Percentiles rank a stretch among this genome's conserved stretches.
These are phyloP conservation scores for Ligustrum vulgare DNA, from an alignment of 257 asterid species.

Conservation along the genomic window DNA sequence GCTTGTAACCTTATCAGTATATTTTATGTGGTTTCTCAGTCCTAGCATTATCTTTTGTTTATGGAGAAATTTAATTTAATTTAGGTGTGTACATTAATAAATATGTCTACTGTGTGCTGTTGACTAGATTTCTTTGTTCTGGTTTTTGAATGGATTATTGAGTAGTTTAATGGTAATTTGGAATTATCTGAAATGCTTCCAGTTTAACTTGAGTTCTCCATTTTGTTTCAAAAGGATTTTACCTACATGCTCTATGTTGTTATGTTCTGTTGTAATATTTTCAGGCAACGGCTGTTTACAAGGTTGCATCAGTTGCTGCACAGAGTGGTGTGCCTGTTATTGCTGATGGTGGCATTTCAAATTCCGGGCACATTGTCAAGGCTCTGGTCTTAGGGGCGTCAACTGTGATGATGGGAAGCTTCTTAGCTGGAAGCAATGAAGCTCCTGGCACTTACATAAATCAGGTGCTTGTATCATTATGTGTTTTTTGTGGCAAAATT, in stretches of 20 bases:
- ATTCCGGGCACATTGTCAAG: conserved; percentile 94
- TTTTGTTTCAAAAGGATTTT: background rate
- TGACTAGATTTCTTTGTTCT: background rate
- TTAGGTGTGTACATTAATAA: background rate
- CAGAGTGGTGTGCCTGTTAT: conserved; percentile 72
- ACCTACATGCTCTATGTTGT: background rate
- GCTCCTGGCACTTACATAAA: conserved; percentile 75
- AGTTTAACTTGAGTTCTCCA: background rate
- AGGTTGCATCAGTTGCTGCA: conserved; percentile 81
- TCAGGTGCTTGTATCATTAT: conserved; percentile 44
- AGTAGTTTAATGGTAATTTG: background rate
- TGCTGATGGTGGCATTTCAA: conserved; percentile 95
- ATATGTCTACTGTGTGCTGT: background rate
- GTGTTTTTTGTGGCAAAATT: background rate
- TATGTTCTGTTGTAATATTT: conserved; percentile 4
- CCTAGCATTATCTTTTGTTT: background rate
- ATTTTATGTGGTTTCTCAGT: background rate
- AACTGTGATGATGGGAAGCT: conserved; percentile 90
- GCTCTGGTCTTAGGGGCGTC: conserved; percentile 91
- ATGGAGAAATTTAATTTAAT: background rate
- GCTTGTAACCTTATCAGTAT: background rate
- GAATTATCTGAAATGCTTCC: background rate
- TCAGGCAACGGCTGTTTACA: conserved; percentile 88
- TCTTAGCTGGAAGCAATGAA: conserved; percentile 88
- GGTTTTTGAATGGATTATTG: background rate